phyloP scores from a whole-genome alignment of 768 basidiomycete genomes.

The Agaricus subrufescens region DNA sequence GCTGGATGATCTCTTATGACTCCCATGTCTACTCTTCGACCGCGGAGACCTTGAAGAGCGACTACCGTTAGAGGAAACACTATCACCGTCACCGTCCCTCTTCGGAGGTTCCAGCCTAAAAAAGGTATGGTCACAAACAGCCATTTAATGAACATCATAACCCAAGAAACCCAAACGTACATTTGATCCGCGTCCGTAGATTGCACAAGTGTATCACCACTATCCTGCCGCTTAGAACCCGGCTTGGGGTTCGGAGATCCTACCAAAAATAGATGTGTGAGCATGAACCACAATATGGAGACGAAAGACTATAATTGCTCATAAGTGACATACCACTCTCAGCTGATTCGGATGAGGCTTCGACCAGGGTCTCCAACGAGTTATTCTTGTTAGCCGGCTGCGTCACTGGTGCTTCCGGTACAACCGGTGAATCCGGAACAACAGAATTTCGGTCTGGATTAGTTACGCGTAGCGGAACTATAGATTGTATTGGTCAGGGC shows the following conservation, averaged over 20 bases:
- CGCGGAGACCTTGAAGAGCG: slow-evolving; percentile 25
- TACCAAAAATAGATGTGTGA: neutral
- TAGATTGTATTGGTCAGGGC: neutral
- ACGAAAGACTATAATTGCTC: neutral
- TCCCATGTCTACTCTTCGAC: slow-evolving; percentile 14
- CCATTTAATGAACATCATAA: neutral
- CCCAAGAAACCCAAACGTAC: neutral
- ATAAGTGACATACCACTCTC: slow-evolving; percentile 11
- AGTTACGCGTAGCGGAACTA: slow-evolving; percentile 34
- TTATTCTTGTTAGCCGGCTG: neutral
- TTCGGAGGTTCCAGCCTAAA: slow-evolving; percentile 14
- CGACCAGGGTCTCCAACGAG: slow-evolving; percentile 4
- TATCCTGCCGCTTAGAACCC: slow-evolving; percentile 6
- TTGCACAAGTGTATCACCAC: slow-evolving; percentile 7
- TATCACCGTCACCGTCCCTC: slow-evolving; percentile 18
- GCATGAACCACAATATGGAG: neutral
- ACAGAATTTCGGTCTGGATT: slow-evolving; percentile 32
- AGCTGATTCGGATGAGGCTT: slow-evolving; percentile 5
- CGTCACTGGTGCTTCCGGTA: slow-evolving; percentile 26
- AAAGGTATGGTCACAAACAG: neutral
- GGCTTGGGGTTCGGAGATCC: neutral
- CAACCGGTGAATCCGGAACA: neutral
- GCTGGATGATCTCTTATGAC: slow-evolving; percentile 2
- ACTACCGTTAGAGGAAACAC: slow-evolving; percentile 21
- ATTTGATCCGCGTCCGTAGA: slow-evolving; percentile 10